These are phyloP conservation scores for Aspergillus carlsbadensis DNA, from an alignment of 495 filamentous ascomycete genomes.

Conservation along the genomic window DNA sequence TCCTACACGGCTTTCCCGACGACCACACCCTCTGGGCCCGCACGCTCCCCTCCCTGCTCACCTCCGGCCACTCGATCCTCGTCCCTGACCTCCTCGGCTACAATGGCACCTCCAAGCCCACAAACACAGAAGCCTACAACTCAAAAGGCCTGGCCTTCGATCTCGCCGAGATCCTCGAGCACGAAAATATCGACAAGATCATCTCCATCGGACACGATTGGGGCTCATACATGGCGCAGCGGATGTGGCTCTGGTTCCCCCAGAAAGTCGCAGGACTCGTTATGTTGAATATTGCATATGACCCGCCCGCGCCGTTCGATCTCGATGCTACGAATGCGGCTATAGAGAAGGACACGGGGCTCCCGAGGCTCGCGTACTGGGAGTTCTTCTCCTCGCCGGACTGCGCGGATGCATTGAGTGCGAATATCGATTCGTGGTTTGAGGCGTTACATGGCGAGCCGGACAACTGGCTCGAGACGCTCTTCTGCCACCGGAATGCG, in stretches of 20 bases:
- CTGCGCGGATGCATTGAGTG: neutral
- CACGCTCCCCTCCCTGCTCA: neutral
- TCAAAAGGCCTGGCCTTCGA: too few relatives aligned
- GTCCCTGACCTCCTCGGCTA: neutral
- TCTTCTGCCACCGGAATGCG: neutral
- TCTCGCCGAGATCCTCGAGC: neutral
- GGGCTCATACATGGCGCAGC: neutral
- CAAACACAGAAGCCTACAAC: neutral
- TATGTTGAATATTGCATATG: neutral
- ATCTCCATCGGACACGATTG: neutral
- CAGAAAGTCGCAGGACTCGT: neutral
- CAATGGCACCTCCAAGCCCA: neutral
- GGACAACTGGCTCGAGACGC: neutral
- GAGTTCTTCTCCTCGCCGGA: neutral
- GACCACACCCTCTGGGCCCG: neutral
- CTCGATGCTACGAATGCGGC: neutral
- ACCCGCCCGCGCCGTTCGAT: neutral
- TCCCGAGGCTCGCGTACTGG: neutral
- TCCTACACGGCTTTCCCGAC: neutral
- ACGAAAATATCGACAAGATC: neutral
- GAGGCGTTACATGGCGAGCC: neutral
- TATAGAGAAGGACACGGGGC: neutral
- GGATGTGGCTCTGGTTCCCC: neutral
- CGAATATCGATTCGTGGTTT: neutral
- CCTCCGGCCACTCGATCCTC: neutral